Conservation (phyloP, 805 yeast genomes). For the Vanderwaltozyma yarrowii region DNA sequence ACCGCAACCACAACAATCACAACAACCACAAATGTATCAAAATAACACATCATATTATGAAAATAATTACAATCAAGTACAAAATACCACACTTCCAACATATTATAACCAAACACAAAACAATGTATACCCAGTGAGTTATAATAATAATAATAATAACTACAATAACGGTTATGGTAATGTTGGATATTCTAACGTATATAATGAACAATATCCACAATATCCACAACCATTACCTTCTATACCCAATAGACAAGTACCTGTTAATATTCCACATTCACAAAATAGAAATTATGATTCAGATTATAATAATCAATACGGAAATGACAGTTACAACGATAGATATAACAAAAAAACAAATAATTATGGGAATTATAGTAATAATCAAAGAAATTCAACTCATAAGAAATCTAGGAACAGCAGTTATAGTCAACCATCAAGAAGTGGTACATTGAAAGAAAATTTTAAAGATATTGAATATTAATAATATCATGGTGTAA, state of each 20-base stretch:
- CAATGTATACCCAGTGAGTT: not conserved
- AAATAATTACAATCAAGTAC: no score
- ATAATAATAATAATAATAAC: conserved; percentile 4
- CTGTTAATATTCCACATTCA: no score
- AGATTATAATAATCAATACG: conserved; percentile 1
- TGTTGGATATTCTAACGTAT: no score
- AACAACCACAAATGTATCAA: not conserved
- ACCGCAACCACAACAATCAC: not conserved
- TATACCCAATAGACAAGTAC: no score
- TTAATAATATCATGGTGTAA: not conserved
- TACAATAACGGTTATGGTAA: not conserved
- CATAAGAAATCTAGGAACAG: conserved; percentile 6
- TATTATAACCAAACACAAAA: no score
- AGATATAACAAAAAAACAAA: no score
- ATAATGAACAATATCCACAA: no score
- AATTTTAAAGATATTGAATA: conserved; percentile 2
- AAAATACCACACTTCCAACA: no score
- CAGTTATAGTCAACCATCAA: conserved; percentile 12
- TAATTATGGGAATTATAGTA: not conserved
- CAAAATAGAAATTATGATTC: not conserved
- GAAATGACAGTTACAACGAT: not conserved
- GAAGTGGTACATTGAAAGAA: conserved; percentile 10
- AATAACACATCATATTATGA: no score
- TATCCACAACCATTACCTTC: no score
- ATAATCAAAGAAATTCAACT: not conserved